These are phyloP conservation scores for Cerrena zonata DNA, from an alignment of 1,284 basidiomycete species.

Conservation along the genomic window DNA sequence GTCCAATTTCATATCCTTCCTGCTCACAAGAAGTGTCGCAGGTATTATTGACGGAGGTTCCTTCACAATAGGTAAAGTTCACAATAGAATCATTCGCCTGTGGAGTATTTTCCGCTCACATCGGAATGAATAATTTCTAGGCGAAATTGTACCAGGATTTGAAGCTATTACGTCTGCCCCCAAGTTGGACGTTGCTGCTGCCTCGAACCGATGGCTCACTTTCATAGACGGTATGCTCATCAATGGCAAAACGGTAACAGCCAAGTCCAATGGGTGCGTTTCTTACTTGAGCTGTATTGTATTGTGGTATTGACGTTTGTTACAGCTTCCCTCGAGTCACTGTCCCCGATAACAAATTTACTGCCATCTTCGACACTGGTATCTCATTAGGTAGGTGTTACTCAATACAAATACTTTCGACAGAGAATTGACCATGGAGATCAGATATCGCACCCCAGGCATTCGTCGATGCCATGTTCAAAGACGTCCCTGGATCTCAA, in stretches of 20 bases:
- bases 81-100: too few relatives aligned
- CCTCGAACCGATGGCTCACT: constrained; percentile 13
- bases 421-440: background rate
- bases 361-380: constrained; percentile 1
- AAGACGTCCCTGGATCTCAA: constrained; percentile 13
- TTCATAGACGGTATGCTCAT: constrained; percentile 17
- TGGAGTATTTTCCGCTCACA: too few relatives aligned
- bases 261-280: constrained; percentile 7
- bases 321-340: background rate
- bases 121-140: too few relatives aligned
- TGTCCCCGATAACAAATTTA: background rate
- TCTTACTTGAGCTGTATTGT: too few relatives aligned
- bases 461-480: constrained; percentile 19
- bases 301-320: too few relatives aligned
- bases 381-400: background rate
- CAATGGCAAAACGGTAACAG: constrained; percentile 13
- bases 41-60: constrained; percentile 8
- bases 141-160: background rate
- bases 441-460: constrained; percentile 13
- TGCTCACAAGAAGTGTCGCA: constrained; percentile 5
- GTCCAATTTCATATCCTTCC: constrained; percentile 10
- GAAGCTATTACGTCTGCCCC: constrained; percentile 4
- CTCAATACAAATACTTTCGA: background rate
- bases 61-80: constrained; percentile 12
- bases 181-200: constrained; percentile 8